phyloP scores from a whole-genome alignment of 75 land plant genomes.

The Cryptomeria japonica region DNA sequence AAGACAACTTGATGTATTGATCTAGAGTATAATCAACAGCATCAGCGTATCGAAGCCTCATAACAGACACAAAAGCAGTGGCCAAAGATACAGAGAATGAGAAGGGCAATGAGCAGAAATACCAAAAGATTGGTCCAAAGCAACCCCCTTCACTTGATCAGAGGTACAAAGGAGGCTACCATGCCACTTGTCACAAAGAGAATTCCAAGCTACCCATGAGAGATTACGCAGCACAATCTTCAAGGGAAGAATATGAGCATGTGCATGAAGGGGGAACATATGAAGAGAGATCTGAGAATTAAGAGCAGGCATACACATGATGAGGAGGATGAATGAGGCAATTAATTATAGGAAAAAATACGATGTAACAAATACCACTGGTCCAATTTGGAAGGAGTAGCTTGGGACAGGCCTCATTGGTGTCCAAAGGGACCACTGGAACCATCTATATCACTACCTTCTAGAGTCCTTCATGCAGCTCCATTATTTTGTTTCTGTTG shows the following conservation, averaged over 20 bases:
- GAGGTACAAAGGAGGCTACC: background rate
- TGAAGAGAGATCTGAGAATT: background rate
- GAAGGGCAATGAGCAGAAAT: background rate
- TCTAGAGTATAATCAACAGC: background rate
- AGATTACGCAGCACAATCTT: background rate
- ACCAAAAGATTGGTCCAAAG: background rate
- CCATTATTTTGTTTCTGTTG: too few relatives aligned
- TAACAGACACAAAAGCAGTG: background rate
- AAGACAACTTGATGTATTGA: background rate
- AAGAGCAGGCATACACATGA: background rate
- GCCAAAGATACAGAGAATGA: background rate
- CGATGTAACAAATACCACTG: background rate
- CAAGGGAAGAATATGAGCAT: too few relatives aligned
- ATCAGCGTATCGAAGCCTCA: background rate
- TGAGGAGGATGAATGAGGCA: background rate
- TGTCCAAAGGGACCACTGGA: too few relatives aligned
- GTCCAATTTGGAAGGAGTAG: background rate
- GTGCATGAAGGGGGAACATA: too few relatives aligned
- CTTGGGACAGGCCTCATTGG: too few relatives aligned
- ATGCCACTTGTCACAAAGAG: background rate
- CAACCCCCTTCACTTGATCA: background rate
- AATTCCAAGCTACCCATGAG: background rate
- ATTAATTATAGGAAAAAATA: too few relatives aligned
- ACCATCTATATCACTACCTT: too few relatives aligned
- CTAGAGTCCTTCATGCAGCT: too few relatives aligned